Evolutionary conservation across 805 yeast species (phyloP), one percentile per base, ranked within the genome.

Genomic region (Torulaspora maleeae): DNA sequence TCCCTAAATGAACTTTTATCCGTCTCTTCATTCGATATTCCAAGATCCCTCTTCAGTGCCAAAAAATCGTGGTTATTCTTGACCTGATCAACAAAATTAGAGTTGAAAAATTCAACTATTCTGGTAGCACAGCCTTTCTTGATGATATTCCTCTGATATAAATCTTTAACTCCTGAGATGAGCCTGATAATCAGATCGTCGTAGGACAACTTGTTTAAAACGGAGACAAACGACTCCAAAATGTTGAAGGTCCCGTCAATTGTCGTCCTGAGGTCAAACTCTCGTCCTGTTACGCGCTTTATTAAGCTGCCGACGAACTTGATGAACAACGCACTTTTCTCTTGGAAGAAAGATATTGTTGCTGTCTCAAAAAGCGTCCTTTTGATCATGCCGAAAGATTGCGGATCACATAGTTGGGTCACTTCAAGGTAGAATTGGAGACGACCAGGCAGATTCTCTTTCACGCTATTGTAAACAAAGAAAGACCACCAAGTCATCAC

Each of bases 401-500:
- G 47, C 6, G 27, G 25, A 38, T 61, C 67, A 39, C 65, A 56
- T 2, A 50, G 43, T 22, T 49, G 44, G 2, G 60, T 28, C 4
- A 58, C 27, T 27, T 48, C 52, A 19, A 50, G 43, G 38, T 51
- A 49, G 29, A 60, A 63, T 15, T 43, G 49, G 2, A 58, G 16
- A 24, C 46, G 45, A 8, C 51, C 44, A 9, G 40, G 16, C 6
- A 39, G 19, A n/a, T 52, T 29, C 2, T 49, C 45, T 8, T 50
- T 48, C 20, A 63, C 41, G 8, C 48, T 52, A 37, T 56, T 60
- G 41, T 57, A 64, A 16, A 51, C 50, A 22, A 56, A 48, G 25
- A 64, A 56, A 2, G 64, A 47, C 68, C 67, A 63, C 68, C 68
- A 64, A 2, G 61, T 51, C 22, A 56, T 43, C 5, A 46, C 50